Evolutionary conservation across 2,329 filamentous ascomycete species (phyloP).

Genomic region (Gyromitra esculenta): DNA sequence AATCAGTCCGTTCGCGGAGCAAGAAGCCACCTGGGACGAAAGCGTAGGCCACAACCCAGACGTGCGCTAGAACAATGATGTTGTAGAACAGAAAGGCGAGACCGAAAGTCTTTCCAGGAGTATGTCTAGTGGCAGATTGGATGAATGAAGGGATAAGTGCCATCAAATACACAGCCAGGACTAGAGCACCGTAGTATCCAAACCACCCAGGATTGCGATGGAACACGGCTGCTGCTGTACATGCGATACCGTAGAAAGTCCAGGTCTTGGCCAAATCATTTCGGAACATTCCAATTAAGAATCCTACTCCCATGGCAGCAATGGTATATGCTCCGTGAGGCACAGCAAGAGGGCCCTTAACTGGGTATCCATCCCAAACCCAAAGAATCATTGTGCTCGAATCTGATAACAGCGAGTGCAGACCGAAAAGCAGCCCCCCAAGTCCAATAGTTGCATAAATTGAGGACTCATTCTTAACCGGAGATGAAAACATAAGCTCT

Average conservation of each 20-base stretch:
- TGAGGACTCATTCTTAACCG: constrained; percentile 73
- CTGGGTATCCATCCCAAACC: constrained; percentile 96
- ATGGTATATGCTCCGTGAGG: constrained; percentile 92
- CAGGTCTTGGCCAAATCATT: constrained; percentile 79
- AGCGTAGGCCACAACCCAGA: constrained; percentile 98
- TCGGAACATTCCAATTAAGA: constrained; percentile 77
- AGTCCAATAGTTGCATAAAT: constrained; percentile 79
- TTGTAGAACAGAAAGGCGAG: constrained; percentile 92
- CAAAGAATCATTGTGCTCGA: constrained; percentile 99
- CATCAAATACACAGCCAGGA: constrained; percentile 80
- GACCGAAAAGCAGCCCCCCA: constrained; percentile 83
- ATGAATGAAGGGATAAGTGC: constrained; percentile 80
- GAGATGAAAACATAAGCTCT: constrained; percentile 65
- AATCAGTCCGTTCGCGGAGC: constrained; percentile 93
- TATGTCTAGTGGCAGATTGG: constrained; percentile 77
- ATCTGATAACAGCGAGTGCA: constrained; percentile 93
- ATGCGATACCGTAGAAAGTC: constrained; percentile 80
- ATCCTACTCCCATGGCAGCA: constrained; percentile 83
- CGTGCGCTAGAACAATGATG: constrained; percentile 92
- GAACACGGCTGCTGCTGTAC: constrained; percentile 76
- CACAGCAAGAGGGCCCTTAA: constrained; percentile 84
- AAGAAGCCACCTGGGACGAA: constrained; percentile 95
- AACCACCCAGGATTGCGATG: constrained; percentile 76
- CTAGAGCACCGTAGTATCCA: constrained; percentile 85
- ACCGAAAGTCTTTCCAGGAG: constrained; percentile 82